Conservation (phyloP, 169 alveolate genomes). For the Babesia sp. region DNA sequence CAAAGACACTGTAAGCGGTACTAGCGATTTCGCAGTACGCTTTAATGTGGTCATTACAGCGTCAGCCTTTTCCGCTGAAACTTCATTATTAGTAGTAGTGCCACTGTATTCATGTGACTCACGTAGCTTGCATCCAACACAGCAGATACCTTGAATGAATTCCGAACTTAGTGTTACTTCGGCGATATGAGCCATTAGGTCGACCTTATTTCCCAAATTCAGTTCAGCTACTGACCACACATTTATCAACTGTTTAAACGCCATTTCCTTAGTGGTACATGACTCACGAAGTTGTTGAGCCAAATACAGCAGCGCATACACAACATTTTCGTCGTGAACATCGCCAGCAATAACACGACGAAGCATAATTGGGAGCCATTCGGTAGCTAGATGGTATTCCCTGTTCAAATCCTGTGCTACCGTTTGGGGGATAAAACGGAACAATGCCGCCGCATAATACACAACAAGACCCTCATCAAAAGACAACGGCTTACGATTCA, state of each 20-base stretch:
- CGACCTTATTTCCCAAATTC: background rate
- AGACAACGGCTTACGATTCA: background rate
- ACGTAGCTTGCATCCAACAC: conserved; percentile 7
- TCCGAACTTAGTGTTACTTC: background rate
- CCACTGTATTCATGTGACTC: background rate
- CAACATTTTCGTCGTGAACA: background rate
- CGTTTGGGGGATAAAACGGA: background rate
- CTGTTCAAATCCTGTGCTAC: background rate
- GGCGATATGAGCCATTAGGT: background rate
- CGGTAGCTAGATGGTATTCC: background rate
- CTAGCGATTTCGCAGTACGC: background rate
- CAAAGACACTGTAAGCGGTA: conserved; percentile 2
- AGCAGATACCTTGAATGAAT: conserved; percentile 13
- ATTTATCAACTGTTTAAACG: conserved; percentile 19
- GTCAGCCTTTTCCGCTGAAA: background rate
- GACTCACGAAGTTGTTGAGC: background rate
- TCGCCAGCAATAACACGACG: background rate
- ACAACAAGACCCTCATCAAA: background rate
- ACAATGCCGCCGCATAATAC: background rate
- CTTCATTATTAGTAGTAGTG: background rate
- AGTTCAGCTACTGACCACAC: conserved; percentile 33
- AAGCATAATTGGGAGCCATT: conserved; percentile 25
- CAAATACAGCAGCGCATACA: background rate
- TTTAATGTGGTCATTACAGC: background rate
- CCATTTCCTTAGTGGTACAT: conserved; percentile 24